Evolutionary conservation across 1,139 yeast genomes (phyloP).

Genomic region (Hanseniaspora gamundiae): DNA sequence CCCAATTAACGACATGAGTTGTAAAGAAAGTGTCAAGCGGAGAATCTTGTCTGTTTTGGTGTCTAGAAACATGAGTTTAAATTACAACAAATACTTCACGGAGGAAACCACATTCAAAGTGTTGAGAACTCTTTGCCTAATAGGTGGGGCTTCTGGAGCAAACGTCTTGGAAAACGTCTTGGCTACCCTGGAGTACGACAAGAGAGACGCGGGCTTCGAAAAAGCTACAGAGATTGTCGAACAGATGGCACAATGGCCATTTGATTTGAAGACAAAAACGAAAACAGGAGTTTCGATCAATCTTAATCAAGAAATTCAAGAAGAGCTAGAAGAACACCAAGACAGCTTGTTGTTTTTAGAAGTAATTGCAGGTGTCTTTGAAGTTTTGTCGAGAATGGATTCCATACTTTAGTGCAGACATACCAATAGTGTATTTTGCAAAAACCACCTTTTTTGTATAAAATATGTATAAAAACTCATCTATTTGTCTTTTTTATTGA

Average conservation of each 20-base stretch:
- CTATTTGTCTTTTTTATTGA: neutral
- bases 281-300: constrained; percentile 69
- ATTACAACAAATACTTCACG: constrained; percentile 49
- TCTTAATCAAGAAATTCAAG: constrained; percentile 51
- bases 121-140: constrained; percentile 70
- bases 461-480: too few species aligned
- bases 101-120: constrained; percentile 54
- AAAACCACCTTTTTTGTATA: too few species aligned
- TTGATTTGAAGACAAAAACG: constrained; percentile 40
- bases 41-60: constrained; percentile 63
- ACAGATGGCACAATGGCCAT: constrained; percentile 84
- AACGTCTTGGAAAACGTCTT: constrained; percentile 89
- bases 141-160: constrained; percentile 89
- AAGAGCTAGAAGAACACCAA: constrained; percentile 47
- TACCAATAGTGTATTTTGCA: too few species aligned
- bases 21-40: constrained; percentile 65
- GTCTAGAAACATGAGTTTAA: constrained; percentile 46
- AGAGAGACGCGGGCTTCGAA: constrained; percentile 84
- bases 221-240: constrained; percentile 82
- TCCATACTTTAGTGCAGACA: constrained; percentile 30
- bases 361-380: constrained; percentile 75
- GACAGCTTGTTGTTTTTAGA: constrained; percentile 67
- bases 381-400: constrained; percentile 38
- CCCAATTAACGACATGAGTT: constrained; percentile 79
- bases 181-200: constrained; percentile 68